Conservation (phyloP, 2,329 filamentous ascomycete genomes). For the Nothopassalora personata region DNA sequence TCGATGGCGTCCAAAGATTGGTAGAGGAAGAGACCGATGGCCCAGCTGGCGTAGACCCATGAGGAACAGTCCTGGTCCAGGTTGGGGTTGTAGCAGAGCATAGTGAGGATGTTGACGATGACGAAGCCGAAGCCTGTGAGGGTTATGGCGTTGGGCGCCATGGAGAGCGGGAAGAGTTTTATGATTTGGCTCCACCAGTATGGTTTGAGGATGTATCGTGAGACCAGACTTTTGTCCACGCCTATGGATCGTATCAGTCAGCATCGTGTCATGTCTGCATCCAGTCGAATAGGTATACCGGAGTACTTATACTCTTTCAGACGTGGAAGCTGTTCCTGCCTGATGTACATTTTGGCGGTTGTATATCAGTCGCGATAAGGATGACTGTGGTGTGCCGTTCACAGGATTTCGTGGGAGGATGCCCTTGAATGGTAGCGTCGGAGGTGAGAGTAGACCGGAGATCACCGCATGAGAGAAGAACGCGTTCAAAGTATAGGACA, state of each 20-base stretch:
- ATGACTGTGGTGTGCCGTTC: not conserved
- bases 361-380: not conserved
- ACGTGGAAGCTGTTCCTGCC: constrained; percentile 80
- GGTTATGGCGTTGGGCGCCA: constrained; percentile 78
- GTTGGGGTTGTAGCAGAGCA: constrained; percentile 94
- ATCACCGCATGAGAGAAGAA: not conserved
- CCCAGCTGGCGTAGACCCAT: constrained; percentile 95
- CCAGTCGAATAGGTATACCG: constrained; percentile 8
- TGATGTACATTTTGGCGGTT: constrained; percentile 71
- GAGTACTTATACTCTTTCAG: constrained; percentile 91
- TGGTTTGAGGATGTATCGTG: constrained; percentile 91
- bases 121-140: constrained; percentile 87
- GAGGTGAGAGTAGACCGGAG: not conserved
- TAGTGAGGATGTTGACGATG: constrained; percentile 78
- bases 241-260: constrained; percentile 32
- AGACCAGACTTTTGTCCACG: constrained; percentile 84
- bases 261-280: not conserved
- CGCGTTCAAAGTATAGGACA: not conserved
- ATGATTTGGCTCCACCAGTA: constrained; percentile 96
- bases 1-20: constrained; percentile 98
- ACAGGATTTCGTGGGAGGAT: not conserved
- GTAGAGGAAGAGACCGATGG: constrained; percentile 84
- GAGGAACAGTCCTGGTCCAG: constrained; percentile 87
- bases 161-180: constrained; percentile 87
- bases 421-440: not conserved